A percentile compares a stretch with the other conserved stretches of the same genome.
Evolutionary conservation across 345 rosid species (phyloP).

Genomic region (Eucalyptus cloeziana): DNA sequence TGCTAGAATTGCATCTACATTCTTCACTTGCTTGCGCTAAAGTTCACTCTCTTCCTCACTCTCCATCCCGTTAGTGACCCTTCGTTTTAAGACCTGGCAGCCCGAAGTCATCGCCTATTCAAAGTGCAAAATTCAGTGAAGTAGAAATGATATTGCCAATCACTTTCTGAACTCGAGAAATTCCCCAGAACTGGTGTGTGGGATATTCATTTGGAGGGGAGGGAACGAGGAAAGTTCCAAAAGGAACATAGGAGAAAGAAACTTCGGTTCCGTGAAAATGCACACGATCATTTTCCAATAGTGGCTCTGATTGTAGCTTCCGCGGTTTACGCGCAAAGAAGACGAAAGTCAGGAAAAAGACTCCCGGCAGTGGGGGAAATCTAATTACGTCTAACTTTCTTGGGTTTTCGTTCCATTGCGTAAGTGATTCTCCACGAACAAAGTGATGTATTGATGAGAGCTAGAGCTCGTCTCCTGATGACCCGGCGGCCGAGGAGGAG

Average conservation of each 20-base stretch:
- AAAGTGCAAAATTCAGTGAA: background rate
- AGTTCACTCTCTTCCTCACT: background rate
- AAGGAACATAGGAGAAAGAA: background rate
- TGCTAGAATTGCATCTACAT: background rate
- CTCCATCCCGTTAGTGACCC: background rate
- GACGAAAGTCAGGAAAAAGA: background rate
- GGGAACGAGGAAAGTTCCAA: background rate
- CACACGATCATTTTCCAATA: background rate
- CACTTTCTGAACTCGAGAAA: background rate
- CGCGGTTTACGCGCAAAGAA: background rate
- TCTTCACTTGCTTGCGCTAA: accelerated
- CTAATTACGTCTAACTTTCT: background rate
- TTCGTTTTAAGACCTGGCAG: background rate
- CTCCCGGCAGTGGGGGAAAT: too few relatives aligned
- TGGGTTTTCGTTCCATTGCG: background rate
- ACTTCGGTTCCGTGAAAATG: background rate
- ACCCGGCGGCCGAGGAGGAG: background rate
- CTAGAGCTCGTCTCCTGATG: background rate
- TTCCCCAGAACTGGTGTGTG: background rate
- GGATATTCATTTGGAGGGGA: background rate
- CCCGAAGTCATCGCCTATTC: background rate
- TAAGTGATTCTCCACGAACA: background rate
- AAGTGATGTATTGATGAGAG: background rate
- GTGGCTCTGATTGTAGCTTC: too few relatives aligned
- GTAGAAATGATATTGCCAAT: background rate